A percentile compares a stretch with the other conserved stretches of the same genome.
phyloP scores from a whole-genome alignment of 108 stramenopile genomes.

The Cafeteria roenbergensis region DNA sequence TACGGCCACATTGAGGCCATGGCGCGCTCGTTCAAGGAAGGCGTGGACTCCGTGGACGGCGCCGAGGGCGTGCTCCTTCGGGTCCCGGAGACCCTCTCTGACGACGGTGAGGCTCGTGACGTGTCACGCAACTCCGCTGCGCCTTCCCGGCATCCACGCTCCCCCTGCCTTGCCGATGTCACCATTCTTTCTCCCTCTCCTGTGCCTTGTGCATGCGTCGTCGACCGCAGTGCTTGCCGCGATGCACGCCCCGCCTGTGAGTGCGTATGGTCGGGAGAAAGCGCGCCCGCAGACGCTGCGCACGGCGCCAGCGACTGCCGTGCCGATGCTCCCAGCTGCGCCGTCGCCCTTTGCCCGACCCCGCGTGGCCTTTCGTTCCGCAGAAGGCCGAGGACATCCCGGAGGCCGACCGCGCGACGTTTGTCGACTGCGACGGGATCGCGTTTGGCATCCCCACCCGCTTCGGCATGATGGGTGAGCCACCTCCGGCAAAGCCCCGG shows the following conservation, averaged over 20 bases:
- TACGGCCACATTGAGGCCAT: no score
- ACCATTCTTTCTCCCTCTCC: no score
- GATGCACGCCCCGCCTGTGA: neutral
- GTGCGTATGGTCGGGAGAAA: neutral
- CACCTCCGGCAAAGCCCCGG: no score
- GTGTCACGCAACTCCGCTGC: no score
- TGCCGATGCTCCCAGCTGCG: neutral
- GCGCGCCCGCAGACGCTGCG: neutral
- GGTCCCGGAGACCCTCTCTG: no score
- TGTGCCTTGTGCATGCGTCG: neutral
- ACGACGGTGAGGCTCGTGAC: no score
- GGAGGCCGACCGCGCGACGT: constrained; percentile 30
- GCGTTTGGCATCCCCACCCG: constrained; percentile 56
- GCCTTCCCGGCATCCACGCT: no score
- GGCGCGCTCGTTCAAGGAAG: no score
- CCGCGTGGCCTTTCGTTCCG: constrained; percentile 22
- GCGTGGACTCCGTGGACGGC: no score
- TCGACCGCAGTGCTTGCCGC: neutral
- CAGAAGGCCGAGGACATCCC: constrained; percentile 34
- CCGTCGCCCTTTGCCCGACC: neutral
- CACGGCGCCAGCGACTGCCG: neutral
- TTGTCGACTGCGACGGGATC: constrained; percentile 50
- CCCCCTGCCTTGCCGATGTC: no score
- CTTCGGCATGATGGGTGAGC: constrained; percentile 44
- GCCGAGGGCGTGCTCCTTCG: no score